Evolutionary conservation across 768 basidiomycete species (phyloP), one percentile per base, ranked within the genome.

Genomic region (Mrakia gelida): DNA sequence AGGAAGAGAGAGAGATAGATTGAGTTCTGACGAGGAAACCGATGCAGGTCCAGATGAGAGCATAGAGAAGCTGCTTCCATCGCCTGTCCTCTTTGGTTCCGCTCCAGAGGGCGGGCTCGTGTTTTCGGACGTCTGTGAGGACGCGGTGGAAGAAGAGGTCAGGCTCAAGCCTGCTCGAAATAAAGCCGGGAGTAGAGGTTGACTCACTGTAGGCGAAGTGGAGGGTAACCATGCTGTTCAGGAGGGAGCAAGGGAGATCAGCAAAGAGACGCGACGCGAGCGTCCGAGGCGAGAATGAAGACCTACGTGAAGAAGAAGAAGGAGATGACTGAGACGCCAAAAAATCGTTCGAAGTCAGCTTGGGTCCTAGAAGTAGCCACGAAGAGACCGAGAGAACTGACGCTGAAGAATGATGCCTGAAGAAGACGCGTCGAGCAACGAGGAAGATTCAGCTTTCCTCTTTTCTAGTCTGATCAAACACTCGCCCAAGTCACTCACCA

Each of bases 21-120:
- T n/a, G n/a, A n/a, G n/a, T n/a, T n/a, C 83, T 86, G 78, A 92
- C 92, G 43, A 93, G 86, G 0, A 91, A 91, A 13, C 71, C 71
- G 65, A 78, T 21, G 52, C 77, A 78, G 3, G 77, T 65, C 77
- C 77, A 78, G 63, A 78, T 28, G 5, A 72, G 62, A 15, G 72
- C 77, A 49, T 23, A 73, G 26, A 49, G 72, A 15, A 78, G 77
- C 2, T 73, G 72, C 34, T 74, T 73, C 77, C 77, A 78, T 18
- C 72, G 77, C 9, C 28, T 65, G 34, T 73, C 71, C n/a, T 67
- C 43, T 10, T 30, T 28, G 34, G 75, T 26, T 13, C 75, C 75
- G 43, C 23, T n/a, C 77, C 77, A 78, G 28, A 78, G 61, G 4
- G 65, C 38, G n/a, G 77, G 77, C 65, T 78, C 77, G 67, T 78